Evolutionary conservation across 352 stramenopile species (phyloP).

Genomic region (Globisporangium perplexum): DNA sequence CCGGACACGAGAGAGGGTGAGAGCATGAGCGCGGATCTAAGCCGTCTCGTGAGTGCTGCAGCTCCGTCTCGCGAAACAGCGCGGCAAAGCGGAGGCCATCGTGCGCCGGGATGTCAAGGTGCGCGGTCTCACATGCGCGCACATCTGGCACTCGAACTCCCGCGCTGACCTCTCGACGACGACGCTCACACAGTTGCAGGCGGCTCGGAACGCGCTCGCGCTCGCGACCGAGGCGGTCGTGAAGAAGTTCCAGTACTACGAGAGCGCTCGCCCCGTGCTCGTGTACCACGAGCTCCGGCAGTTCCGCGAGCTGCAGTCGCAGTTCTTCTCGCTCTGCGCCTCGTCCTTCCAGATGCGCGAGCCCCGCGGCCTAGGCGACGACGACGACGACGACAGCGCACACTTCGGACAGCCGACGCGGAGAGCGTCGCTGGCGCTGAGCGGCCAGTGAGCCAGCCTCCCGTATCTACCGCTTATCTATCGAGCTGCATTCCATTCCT

Average conservation of each 20-base stretch:
- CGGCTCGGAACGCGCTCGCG: slow-evolving; percentile 9
- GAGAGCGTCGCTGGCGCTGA: neutral
- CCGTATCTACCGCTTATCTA: too few relatives aligned
- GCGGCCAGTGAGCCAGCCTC: neutral
- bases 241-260: slow-evolving; percentile 23
- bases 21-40: neutral
- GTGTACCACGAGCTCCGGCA: slow-evolving; percentile 22
- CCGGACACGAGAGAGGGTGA: too few relatives aligned
- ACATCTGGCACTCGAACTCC: too few relatives aligned
- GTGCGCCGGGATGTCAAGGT: slow-evolving; percentile 27
- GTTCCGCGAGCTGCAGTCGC: slow-evolving; percentile 21
- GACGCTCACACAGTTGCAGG: slow-evolving; percentile 14
- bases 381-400: neutral
- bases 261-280: slow-evolving; percentile 15
- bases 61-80: slow-evolving; percentile 19
- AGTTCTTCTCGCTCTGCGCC: slow-evolving; percentile 20
- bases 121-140: too few relatives aligned
- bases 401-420: neutral
- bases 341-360: slow-evolving; percentile 15
- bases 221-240: slow-evolving; percentile 13
- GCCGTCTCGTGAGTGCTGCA: neutral
- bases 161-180: neutral
- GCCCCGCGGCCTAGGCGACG: neutral
- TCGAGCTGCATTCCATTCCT: too few relatives aligned
- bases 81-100: slow-evolving; percentile 17